Percentiles rank a stretch among this genome's conserved stretches.
These are phyloP conservation scores for Chaetomiaceae sp. DNA, from an alignment of 2,329 filamentous ascomycete species.

Conservation along the genomic window DNA sequence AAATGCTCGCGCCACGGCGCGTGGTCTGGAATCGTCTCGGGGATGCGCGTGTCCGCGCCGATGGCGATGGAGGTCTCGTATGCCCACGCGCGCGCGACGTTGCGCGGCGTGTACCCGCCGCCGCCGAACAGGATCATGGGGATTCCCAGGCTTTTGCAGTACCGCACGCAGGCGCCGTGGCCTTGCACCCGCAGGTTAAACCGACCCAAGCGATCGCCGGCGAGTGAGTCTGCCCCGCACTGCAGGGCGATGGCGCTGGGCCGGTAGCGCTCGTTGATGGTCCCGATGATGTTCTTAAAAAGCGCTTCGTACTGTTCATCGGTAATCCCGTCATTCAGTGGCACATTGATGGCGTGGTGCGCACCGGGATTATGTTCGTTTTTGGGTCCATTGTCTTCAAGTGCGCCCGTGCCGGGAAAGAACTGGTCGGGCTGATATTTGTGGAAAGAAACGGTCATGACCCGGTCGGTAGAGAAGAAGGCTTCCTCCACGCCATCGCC, in stretches of 20 bases:
- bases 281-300: slow-evolving; percentile 74
- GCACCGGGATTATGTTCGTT: slow-evolving; percentile 81
- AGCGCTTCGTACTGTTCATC: slow-evolving; percentile 83
- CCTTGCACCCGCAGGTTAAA: slow-evolving; percentile 97
- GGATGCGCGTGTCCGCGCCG: slow-evolving; percentile 62
- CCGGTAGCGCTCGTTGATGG: slow-evolving; percentile 75
- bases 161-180: slow-evolving; percentile 85
- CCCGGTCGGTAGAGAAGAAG: slow-evolving; percentile 75
- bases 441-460: slow-evolving; percentile 91
- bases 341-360: slow-evolving; percentile 85
- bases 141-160: slow-evolving; percentile 72
- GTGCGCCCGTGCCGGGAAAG: slow-evolving; percentile 85
- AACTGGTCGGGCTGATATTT: slow-evolving; percentile 82
- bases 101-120: slow-evolving; percentile 92
- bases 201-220: slow-evolving; percentile 84
- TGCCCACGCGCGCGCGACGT: slow-evolving; percentile 93
- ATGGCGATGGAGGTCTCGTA: slow-evolving; percentile 93
- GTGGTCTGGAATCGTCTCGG: slow-evolving; percentile 67
- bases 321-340: slow-evolving; percentile 83
- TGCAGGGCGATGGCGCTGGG: slow-evolving; percentile 89
- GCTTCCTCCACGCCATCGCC: slow-evolving; percentile 82
- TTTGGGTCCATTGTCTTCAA: slow-evolving; percentile 77
- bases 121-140: slow-evolving; percentile 89
- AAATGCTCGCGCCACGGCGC: slow-evolving; percentile 87
- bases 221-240: slow-evolving; percentile 90